A percentile compares a stretch with the other conserved stretches of the same genome.
These are phyloP conservation scores for Penicillium sp. DNA, from an alignment of 2,329 filamentous ascomycete genomes.

Conservation along the genomic window DNA sequence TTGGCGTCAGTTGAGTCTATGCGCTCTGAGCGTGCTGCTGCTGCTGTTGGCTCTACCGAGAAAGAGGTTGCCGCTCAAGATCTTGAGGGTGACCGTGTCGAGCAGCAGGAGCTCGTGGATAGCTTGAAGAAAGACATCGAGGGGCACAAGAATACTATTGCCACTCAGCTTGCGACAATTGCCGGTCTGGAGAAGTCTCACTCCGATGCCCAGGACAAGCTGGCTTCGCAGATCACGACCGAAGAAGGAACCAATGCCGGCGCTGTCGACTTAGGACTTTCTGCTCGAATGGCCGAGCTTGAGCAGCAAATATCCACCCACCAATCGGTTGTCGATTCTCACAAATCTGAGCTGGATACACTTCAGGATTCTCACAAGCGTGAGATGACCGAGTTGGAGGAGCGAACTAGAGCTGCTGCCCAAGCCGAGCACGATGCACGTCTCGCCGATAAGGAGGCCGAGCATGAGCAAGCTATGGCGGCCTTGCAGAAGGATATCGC, in stretches of 20 bases:
- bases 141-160: constrained; percentile 73
- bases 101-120: constrained; percentile 60
- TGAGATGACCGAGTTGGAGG: constrained; percentile 43
- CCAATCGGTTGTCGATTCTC: constrained; percentile 54
- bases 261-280: constrained; percentile 45
- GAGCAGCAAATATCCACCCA: constrained; percentile 58
- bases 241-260: constrained; percentile 55
- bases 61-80: constrained; percentile 45
- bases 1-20: constrained; percentile 54
- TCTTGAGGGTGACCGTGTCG: constrained; percentile 52
- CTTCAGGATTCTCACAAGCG: constrained; percentile 54
- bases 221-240: constrained; percentile 64
- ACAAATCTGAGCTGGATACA: constrained; percentile 54
- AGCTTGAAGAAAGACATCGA: constrained; percentile 72
- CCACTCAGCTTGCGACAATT: constrained; percentile 66
- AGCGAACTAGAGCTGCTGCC: constrained; percentile 36
- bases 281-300: constrained; percentile 52
- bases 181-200: constrained; percentile 73
- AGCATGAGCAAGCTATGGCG: constrained; percentile 60
- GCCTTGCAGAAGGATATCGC: constrained; percentile 62
- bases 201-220: constrained; percentile 61
- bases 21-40: constrained; percentile 42
- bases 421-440: constrained; percentile 40
- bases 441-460: constrained; percentile 53
- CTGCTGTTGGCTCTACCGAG: constrained; percentile 31